Base-by-base conservation (phyloP, 345 rosid genomes). In the Noccaea bulbosa region DNA sequence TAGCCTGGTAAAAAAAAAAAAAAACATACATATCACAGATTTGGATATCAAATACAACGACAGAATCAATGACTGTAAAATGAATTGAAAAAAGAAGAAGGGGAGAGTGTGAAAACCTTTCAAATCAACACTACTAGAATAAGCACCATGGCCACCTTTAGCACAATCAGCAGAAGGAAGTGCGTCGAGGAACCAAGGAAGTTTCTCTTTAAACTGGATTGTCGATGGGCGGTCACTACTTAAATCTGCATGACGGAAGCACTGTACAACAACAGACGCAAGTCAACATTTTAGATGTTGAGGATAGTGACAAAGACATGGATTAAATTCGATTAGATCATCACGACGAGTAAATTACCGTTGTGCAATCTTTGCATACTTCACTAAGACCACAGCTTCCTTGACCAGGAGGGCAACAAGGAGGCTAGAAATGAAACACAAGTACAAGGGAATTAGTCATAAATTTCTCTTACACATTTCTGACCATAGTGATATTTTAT, bases 61-160 rank as follows among this genome's bases (percentile, higher is more conserved):
- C 39, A 34, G 33, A 67, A 39, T 11, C 22, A 3, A 49, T 17
- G 62, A 3, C 16, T 22, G 4, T 16, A 3, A 67, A 32, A 51
- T 43, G 43, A 34, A 17, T 4, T 17, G 53, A 56, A 20, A 20
- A 58, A 53, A 38, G 39, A 34, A 59, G 17, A 14, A 11, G 14
- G 7, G 16, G 30, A n/a, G 10, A 43, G 46, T 34, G 71, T 24
- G 71, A 81, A 61, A 70, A 94, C 99, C 99, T 83, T 73, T 69
- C 76, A 92, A 73, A 71, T 92, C 89, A 71, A 94, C 92, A 79
- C 99, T 92, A 82, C 56, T 83, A 35, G 92, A 83, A 77, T 94
- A 92, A 73, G 99, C 99, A 77, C 99, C 98, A 79, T 84, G 97
- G 61, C 99, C 99, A 46, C 96, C 99, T 84, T 94, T 94, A 17